These are phyloP conservation scores for Cochlearia excelsa DNA, from an alignment of 345 rosid genomes.

Conservation along the genomic window DNA sequence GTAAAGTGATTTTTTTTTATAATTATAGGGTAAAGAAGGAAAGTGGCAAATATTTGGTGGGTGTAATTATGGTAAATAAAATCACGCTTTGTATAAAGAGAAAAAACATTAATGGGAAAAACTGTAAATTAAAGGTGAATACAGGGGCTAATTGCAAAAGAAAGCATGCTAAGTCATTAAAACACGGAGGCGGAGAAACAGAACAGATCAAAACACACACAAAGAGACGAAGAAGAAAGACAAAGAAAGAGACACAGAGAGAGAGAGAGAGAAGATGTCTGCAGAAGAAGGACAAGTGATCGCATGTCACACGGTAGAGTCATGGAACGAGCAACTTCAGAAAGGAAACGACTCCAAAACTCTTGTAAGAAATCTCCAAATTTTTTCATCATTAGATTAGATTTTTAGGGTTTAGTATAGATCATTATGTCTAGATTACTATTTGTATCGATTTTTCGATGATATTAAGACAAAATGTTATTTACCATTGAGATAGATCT, in stretches of 20 bases:
- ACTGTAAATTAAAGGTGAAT: slow-evolving; percentile 4
- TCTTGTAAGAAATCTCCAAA: slow-evolving; percentile 46
- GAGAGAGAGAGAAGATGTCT: slow-evolving; percentile 32
- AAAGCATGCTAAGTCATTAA: slow-evolving; percentile 13
- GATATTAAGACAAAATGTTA: not conserved
- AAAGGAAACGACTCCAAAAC: slow-evolving; percentile 55
- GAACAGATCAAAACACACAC: not conserved
- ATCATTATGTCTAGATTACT: slow-evolving; percentile 2
- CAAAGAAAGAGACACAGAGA: not conserved
- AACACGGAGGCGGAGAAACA: slow-evolving; percentile 7
- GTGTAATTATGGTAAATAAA: slow-evolving; percentile 20
- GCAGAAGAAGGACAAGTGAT: slow-evolving; percentile 73
- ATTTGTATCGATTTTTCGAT: slow-evolving; percentile 5
- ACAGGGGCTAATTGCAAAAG: not conserved
- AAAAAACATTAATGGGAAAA: slow-evolving; percentile 1
- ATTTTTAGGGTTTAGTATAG: not conserved
- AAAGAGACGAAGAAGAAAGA: too few species aligned
- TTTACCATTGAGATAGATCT: too few species aligned
- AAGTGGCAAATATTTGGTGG: slow-evolving; percentile 16
- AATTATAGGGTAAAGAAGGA: slow-evolving; percentile 13
- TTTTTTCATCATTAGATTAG: not conserved
- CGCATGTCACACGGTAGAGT: slow-evolving; percentile 60
- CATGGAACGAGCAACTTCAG: slow-evolving; percentile 59
- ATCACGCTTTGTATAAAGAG: slow-evolving; percentile 30
- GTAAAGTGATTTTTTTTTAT: slow-evolving; percentile 15